phyloP scores from a whole-genome alignment of 2,329 filamentous ascomycete genomes.

The Fusarium drepaniforme region DNA sequence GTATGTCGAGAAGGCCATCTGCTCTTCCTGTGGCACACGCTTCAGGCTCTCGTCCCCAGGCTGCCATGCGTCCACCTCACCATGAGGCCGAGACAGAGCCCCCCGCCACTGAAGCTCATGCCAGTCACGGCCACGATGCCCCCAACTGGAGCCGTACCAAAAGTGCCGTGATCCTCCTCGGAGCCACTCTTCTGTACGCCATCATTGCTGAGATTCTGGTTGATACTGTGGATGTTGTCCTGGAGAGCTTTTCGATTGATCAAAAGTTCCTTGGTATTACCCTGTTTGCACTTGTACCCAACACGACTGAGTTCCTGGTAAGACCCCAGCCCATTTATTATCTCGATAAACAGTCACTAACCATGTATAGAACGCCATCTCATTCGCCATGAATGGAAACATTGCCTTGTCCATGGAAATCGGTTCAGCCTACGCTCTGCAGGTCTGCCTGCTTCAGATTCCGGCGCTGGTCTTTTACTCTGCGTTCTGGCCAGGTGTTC shows the following conservation, averaged over 20 bases:
- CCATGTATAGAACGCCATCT: slow-evolving; percentile 84
- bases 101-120: slow-evolving; percentile 50
- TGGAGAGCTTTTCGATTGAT: slow-evolving; percentile 90
- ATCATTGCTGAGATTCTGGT: slow-evolving; percentile 97
- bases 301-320: slow-evolving; percentile 97
- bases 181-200: slow-evolving; percentile 93
- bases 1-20: slow-evolving; percentile 56
- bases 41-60: slow-evolving; percentile 38
- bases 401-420: slow-evolving; percentile 99
- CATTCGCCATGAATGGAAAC: slow-evolving; percentile 99
- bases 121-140: slow-evolving; percentile 85
- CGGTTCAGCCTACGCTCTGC: slow-evolving; percentile 94
- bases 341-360: slow-evolving; percentile 23
- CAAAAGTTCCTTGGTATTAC: slow-evolving; percentile 98
- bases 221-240: slow-evolving; percentile 95
- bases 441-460: slow-evolving; percentile 95
- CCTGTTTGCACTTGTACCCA: slow-evolving; percentile 94
- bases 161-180: slow-evolving; percentile 89
- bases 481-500: slow-evolving; percentile 72
- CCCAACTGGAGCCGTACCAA: slow-evolving; percentile 97
- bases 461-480: slow-evolving; percentile 94
- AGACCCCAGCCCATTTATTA: slow-evolving; percentile 45
- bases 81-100: slow-evolving; percentile 42
- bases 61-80: slow-evolving; percentile 49
- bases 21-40: slow-evolving; percentile 38